These are phyloP conservation scores for Mallotus nudiflorus DNA, from an alignment of 345 rosid genomes.

Conservation along the genomic window DNA sequence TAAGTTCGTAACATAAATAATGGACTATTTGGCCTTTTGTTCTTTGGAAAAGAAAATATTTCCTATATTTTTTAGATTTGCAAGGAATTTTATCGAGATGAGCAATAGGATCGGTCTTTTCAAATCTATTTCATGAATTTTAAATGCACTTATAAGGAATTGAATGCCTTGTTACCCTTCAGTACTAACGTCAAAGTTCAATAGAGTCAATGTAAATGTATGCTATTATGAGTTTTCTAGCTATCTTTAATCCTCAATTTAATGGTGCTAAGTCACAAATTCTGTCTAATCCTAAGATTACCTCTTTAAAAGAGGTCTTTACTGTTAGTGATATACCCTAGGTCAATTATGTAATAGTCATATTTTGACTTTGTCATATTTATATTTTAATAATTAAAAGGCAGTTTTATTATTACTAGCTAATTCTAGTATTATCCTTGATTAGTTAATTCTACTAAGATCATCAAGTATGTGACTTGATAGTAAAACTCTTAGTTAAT, in stretches of 20 bases:
- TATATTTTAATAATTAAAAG: too few species aligned
- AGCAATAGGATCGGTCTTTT: neutral
- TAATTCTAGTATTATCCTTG: too few species aligned
- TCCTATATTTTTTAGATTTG: neutral
- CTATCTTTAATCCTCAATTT: neutral
- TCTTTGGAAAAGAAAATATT: neutral
- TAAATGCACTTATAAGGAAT: too few species aligned
- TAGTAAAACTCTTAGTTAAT: too few species aligned
- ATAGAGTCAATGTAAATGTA: neutral
- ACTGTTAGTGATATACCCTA: too few species aligned
- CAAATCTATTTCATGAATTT: neutral
- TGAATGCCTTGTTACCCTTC: neutral
- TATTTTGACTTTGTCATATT: too few species aligned
- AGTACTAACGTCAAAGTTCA: neutral
- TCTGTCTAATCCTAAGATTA: neutral
- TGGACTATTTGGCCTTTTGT: conserved; percentile 1
- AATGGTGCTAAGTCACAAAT: neutral
- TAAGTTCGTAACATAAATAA: neutral
- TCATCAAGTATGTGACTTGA: too few species aligned
- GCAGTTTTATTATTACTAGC: too few species aligned
- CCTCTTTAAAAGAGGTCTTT: neutral
- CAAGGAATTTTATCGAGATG: neutral
- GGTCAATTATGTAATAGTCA: too few species aligned
- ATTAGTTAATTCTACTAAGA: too few species aligned
- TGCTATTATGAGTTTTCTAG: neutral